A percentile compares a stretch with the other conserved stretches of the same genome.
Evolutionary conservation across 805 yeast species (phyloP).

Genomic region (Candida suzukii): DNA sequence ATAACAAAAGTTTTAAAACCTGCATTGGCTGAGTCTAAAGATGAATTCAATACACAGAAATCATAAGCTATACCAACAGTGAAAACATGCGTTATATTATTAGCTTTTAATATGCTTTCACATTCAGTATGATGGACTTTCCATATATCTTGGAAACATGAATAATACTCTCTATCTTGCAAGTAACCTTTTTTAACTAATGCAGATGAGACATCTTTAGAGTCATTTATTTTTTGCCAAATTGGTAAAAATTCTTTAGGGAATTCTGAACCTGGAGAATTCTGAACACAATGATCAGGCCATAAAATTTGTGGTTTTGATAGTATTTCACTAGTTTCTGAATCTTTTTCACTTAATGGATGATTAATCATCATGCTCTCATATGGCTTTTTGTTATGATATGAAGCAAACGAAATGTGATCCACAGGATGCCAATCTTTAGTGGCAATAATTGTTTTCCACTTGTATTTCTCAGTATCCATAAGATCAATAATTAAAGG

Average conservation of each 20-base stretch:
- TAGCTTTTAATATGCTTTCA: conserved; percentile 34
- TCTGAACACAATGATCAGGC: conserved; percentile 90
- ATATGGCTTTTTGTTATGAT: conserved; percentile 48
- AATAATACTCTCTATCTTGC: conserved; percentile 74
- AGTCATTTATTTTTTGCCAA: conserved; percentile 15
- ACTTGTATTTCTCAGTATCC: conserved; percentile 32
- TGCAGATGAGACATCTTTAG: conserved; percentile 29
- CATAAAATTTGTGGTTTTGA: conserved; percentile 46
- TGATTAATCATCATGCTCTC: conserved; percentile 39
- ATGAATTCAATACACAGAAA: conserved; percentile 75
- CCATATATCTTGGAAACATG: conserved; percentile 83
- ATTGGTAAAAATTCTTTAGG: conserved; percentile 40
- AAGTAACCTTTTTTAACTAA: conserved; percentile 66
- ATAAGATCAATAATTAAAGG: conserved; percentile 43
- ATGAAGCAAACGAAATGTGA: conserved; percentile 79
- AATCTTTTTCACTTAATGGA: conserved; percentile 34
- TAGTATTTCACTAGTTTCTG: conserved; percentile 16
- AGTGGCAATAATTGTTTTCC: conserved; percentile 65
- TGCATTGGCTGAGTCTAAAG: conserved; percentile 52
- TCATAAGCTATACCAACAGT: conserved; percentile 85
- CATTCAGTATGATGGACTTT: conserved; percentile 63
- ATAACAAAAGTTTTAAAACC: conserved; percentile 66
- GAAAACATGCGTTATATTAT: conserved; percentile 51
- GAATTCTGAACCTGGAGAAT: conserved; percentile 57
- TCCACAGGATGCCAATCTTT: conserved; percentile 84